These are phyloP conservation scores for Grosmannia clavigera DNA, from an alignment of 2,329 filamentous ascomycete species.

Conservation along the genomic window DNA sequence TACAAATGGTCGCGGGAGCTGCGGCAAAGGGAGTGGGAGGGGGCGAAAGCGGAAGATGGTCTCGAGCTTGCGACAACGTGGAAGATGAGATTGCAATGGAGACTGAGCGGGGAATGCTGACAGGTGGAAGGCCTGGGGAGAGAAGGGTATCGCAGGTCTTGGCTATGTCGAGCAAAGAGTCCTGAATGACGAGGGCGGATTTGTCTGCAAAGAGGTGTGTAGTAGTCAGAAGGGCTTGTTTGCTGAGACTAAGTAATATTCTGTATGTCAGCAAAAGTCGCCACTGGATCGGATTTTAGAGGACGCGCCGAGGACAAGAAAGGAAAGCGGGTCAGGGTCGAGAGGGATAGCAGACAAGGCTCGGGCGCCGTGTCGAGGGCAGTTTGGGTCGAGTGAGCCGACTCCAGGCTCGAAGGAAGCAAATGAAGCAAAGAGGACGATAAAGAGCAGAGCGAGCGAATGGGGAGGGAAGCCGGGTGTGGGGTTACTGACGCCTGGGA, in stretches of 20 bases:
- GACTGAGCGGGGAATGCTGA: background rate
- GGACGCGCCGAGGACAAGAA: background rate
- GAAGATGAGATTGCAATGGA: slow-evolving; percentile 5
- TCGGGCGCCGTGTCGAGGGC: background rate
- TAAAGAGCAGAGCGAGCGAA: background rate
- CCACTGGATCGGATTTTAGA: slow-evolving; percentile 2
- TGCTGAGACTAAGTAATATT: background rate
- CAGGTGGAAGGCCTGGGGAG: background rate
- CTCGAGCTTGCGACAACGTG: background rate
- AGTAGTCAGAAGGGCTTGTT: background rate
- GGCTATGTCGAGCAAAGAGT: background rate
- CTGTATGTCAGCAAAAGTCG: slow-evolving; percentile 2
- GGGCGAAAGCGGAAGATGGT: background rate
- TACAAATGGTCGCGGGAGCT: background rate
- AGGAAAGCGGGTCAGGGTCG: background rate
- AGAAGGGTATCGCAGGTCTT: background rate
- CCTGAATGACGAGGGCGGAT: background rate
- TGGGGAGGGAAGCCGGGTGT: background rate
- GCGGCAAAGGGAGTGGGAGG: background rate
- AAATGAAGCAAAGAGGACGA: background rate
- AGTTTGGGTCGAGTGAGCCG: background rate
- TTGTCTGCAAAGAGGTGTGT: background rate
- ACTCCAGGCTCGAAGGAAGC: background rate
- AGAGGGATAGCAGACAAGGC: background rate
- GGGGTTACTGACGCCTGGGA: background rate